A percentile compares a stretch with the other conserved stretches of the same genome.
Evolutionary conservation across 345 rosid genomes (phyloP).

Genomic region (Murraya paniculata): DNA sequence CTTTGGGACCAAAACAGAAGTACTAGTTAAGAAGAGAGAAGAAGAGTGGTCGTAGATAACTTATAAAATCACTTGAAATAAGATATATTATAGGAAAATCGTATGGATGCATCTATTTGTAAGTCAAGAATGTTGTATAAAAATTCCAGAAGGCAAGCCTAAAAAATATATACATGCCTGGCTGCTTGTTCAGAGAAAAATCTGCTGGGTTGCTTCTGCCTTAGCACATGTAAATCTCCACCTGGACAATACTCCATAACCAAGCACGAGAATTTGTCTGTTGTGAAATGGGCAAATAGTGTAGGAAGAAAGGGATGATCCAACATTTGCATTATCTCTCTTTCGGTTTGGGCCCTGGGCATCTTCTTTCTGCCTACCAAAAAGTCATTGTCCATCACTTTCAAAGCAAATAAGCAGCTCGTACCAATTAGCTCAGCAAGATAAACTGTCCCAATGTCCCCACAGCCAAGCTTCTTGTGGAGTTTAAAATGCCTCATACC

Average conservation of each 20-base stretch:
- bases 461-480: slow-evolving; percentile 68
- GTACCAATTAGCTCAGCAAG: slow-evolving; percentile 65
- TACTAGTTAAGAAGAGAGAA: neutral
- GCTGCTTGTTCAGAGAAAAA: slow-evolving; percentile 72
- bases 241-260: slow-evolving; percentile 84
- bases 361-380: slow-evolving; percentile 64
- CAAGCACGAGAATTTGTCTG: slow-evolving; percentile 67
- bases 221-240: slow-evolving; percentile 74
- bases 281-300: slow-evolving; percentile 55
- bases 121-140: neutral
- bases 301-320: slow-evolving; percentile 91
- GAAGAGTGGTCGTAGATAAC: neutral
- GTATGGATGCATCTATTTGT: neutral
- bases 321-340: slow-evolving; percentile 72
- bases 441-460: slow-evolving; percentile 73
- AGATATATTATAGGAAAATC: neutral
- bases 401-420: slow-evolving; percentile 62
- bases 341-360: slow-evolving; percentile 71
- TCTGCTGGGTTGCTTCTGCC: slow-evolving; percentile 64
- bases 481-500: slow-evolving; percentile 63
- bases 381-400: slow-evolving; percentile 74
- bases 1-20: neutral
- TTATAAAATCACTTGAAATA: neutral
- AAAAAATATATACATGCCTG: slow-evolving; percentile 34
- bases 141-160: neutral